Evolutionary conservation across 78 protist genomes (phyloP).

Genomic region (Emiliania huxleyi): DNA sequence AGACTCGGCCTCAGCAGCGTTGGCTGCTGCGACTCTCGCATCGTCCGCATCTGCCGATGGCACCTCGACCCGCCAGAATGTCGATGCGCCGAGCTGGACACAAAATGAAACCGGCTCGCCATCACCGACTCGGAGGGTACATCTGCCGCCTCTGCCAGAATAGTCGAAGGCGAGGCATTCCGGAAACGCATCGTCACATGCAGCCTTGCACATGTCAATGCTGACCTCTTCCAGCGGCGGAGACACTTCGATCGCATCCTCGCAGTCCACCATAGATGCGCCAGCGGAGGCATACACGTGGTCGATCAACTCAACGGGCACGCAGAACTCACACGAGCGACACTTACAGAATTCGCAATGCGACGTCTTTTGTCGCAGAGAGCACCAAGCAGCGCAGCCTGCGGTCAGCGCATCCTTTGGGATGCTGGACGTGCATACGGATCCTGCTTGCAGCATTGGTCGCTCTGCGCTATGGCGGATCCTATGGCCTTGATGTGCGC

Average conservation of each 20-base stretch:
- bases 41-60: background rate
- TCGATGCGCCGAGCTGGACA: background rate
- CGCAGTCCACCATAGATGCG: background rate
- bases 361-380: too few relatives aligned
- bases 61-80: background rate
- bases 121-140: background rate
- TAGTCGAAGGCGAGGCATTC: background rate
- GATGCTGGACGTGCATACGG: too few relatives aligned
- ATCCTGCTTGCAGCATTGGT: too few relatives aligned
- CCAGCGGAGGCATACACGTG: background rate
- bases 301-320: background rate
- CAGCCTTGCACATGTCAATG: background rate
- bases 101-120: background rate
- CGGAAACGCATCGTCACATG: background rate
- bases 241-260: too few relatives aligned
- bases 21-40: background rate
- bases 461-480: too few relatives aligned
- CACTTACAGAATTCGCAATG: background rate
- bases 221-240: background rate
- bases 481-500: too few relatives aligned
- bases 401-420: too few relatives aligned
- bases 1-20: background rate
- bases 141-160: background rate
- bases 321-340: background rate
- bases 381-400: too few relatives aligned